These are phyloP conservation scores for Tulasnella sp. DNA, from an alignment of 768 basidiomycete genomes.

Conservation along the genomic window DNA sequence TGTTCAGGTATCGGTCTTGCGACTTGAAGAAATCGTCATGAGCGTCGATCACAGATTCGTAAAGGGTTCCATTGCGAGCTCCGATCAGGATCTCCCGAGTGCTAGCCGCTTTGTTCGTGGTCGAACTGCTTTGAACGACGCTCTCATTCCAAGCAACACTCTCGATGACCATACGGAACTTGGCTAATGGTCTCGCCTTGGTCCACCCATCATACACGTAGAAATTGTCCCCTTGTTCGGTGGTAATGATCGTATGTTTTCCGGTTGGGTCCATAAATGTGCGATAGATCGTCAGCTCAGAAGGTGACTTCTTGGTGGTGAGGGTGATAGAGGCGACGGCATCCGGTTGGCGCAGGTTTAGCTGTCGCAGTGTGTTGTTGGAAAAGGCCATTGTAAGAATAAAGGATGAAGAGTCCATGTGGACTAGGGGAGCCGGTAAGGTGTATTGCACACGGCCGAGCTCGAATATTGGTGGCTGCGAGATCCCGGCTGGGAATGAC, in stretches of 20 bases:
- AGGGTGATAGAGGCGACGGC: slow-evolving; percentile 77
- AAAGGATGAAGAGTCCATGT: slow-evolving; percentile 84
- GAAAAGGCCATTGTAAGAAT: slow-evolving; percentile 81
- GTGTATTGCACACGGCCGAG: slow-evolving; percentile 88
- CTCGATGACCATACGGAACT: slow-evolving; percentile 85
- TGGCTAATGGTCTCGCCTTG: slow-evolving; percentile 77
- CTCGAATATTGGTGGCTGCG: slow-evolving; percentile 64
- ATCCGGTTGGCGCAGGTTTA: slow-evolving; percentile 86
- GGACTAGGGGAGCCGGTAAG: slow-evolving; percentile 80
- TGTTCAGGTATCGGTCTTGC: slow-evolving; percentile 74
- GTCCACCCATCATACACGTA: slow-evolving; percentile 82
- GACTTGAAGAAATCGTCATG: slow-evolving; percentile 93
- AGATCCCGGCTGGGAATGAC: slow-evolving; percentile 12
- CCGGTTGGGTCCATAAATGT: slow-evolving; percentile 94
- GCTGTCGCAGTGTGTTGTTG: slow-evolving; percentile 78
- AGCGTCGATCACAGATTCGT: slow-evolving; percentile 86
- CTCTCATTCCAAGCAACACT: slow-evolving; percentile 86
- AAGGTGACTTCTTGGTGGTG: slow-evolving; percentile 55
- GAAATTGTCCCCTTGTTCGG: slow-evolving; percentile 89
- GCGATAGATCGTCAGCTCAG: slow-evolving; percentile 77
- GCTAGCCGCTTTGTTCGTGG: slow-evolving; percentile 68
- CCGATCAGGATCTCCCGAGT: slow-evolving; percentile 88
- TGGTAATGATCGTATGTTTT: slow-evolving; percentile 84
- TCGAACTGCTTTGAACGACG: not conserved
- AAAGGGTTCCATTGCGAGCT: slow-evolving; percentile 79